These are phyloP conservation scores for Lactarius sanguifluus DNA, from an alignment of 768 basidiomycete genomes.

Conservation along the genomic window DNA sequence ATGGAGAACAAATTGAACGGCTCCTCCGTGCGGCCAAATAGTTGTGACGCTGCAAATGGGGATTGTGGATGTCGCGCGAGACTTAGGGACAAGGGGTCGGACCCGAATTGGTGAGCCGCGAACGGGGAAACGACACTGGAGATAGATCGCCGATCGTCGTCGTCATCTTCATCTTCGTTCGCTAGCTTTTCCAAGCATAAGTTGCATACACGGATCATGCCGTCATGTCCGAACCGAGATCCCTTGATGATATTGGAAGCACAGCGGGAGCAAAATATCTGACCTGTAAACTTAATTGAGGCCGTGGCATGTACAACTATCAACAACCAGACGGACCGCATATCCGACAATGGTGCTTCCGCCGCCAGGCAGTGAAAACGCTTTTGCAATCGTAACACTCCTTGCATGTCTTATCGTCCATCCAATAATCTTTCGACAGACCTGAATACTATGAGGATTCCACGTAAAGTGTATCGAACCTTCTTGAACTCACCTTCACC, in stretches of 20 bases:
- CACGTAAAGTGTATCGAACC: constrained; percentile 13
- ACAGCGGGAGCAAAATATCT: constrained; percentile 97
- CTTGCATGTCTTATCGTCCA: constrained; percentile 95
- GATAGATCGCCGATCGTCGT: constrained; percentile 83
- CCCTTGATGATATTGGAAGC: constrained; percentile 97
- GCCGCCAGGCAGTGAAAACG: constrained; percentile 88
- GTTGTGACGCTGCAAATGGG: constrained; percentile 83
- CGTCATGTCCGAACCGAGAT: constrained; percentile 87
- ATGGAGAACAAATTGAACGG: constrained; percentile 82
- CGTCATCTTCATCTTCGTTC: constrained; percentile 84
- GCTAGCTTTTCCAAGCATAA: constrained; percentile 91
- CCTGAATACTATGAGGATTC: constrained; percentile 43
- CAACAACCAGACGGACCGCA: constrained; percentile 59
- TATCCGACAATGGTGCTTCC: constrained; percentile 97
- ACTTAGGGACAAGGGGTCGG: constrained; percentile 41
- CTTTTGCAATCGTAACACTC: constrained; percentile 97
- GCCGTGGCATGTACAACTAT: background rate
- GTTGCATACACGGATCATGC: constrained; percentile 96
- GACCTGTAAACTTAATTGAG: constrained; percentile 52
- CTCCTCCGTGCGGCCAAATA: constrained; percentile 77
- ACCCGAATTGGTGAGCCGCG: constrained; percentile 73
- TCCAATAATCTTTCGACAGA: constrained; percentile 96
- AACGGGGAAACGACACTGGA: constrained; percentile 71
- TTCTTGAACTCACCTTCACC: constrained; percentile 69
- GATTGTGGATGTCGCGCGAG: constrained; percentile 68